phyloP scores from a whole-genome alignment of 2,329 filamentous ascomycete species.

The Neopestalotiopsis rosae region DNA sequence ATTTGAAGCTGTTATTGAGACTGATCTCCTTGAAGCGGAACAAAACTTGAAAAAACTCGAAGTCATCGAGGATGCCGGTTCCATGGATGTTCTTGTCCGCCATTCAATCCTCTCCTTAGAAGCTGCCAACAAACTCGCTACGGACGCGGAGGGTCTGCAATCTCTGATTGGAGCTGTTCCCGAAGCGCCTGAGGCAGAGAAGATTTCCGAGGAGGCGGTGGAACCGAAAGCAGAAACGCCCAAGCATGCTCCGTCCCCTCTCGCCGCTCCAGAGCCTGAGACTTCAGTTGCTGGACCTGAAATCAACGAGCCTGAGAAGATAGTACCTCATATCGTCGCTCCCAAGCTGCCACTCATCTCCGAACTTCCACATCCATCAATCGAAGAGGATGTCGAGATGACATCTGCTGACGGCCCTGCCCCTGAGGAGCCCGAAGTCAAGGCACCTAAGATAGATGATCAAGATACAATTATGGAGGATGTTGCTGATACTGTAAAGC shows the following conservation, averaged over 20 bases:
- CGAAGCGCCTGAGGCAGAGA: constrained; percentile 33
- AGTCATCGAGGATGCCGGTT: constrained; percentile 40
- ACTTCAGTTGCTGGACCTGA: constrained; percentile 6
- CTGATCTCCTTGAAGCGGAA: constrained; percentile 58
- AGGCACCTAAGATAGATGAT: constrained; percentile 27
- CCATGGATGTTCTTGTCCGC: constrained; percentile 49
- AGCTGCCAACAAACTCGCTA: constrained; percentile 52
- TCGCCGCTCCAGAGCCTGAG: not conserved
- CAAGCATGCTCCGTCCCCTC: constrained; percentile 27
- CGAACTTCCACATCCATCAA: constrained; percentile 33
- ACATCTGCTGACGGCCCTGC: constrained; percentile 19
- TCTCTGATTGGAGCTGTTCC: constrained; percentile 50
- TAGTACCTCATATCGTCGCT: constrained; percentile 20
- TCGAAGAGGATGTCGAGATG: constrained; percentile 33
- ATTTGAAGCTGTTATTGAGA: constrained; percentile 61
- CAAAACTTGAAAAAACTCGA: constrained; percentile 53
- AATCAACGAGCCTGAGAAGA: constrained; percentile 25
- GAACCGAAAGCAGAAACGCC: constrained; percentile 23
- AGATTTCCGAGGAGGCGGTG: constrained; percentile 18
- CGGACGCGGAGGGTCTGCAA: constrained; percentile 48
- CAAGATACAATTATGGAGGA: constrained; percentile 44
- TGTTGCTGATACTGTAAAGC: constrained; percentile 28
- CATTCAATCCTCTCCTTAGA: constrained; percentile 55
- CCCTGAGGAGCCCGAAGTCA: not conserved
- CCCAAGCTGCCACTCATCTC: constrained; percentile 16